Evolutionary conservation across 106 monocot genomes (phyloP).

Genomic region (Allium sativum): DNA sequence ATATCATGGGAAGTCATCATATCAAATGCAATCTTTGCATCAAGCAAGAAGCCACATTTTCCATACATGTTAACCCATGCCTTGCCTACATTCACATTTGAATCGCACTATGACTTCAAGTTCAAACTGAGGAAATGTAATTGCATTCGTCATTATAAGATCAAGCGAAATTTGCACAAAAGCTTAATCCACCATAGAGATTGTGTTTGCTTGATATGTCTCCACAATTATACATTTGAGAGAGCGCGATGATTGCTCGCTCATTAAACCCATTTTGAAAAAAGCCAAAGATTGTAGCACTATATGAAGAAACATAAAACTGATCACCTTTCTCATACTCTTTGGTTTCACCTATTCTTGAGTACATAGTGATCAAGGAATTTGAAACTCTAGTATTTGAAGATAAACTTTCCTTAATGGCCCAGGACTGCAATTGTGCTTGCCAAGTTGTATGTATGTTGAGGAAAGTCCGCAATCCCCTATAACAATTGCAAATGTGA

Average conservation of each 20-base stretch:
- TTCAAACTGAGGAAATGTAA: slow-evolving; percentile 51
- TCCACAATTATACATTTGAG: slow-evolving; percentile 40
- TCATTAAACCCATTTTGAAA: slow-evolving; percentile 45
- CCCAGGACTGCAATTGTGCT: slow-evolving; percentile 50
- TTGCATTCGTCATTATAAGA: slow-evolving; percentile 48
- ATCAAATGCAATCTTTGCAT: slow-evolving; percentile 34
- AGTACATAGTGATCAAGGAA: slow-evolving; percentile 57
- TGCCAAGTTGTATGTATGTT: slow-evolving; percentile 10
- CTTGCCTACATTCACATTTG: slow-evolving; percentile 44
- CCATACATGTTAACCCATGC: slow-evolving; percentile 59
- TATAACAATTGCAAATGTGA: slow-evolving; percentile 36
- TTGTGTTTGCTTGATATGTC: slow-evolving; percentile 43
- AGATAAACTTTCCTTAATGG: slow-evolving; percentile 34
- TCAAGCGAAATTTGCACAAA: slow-evolving; percentile 48
- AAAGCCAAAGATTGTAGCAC: slow-evolving; percentile 46
- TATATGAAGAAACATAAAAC: slow-evolving; percentile 54
- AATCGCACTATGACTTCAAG: slow-evolving; percentile 45
- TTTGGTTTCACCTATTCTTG: slow-evolving; percentile 26
- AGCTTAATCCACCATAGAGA: slow-evolving; percentile 49
- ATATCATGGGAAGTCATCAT: slow-evolving; percentile 37
- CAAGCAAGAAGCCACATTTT: slow-evolving; percentile 51
- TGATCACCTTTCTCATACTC: slow-evolving; percentile 22
- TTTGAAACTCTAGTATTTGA: slow-evolving; percentile 32
- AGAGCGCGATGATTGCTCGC: slow-evolving; percentile 24
- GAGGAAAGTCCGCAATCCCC: slow-evolving; percentile 30